phyloP scores from a whole-genome alignment of 371 early-diverging fungal species.

The Dinochytrium kinnereticum region DNA sequence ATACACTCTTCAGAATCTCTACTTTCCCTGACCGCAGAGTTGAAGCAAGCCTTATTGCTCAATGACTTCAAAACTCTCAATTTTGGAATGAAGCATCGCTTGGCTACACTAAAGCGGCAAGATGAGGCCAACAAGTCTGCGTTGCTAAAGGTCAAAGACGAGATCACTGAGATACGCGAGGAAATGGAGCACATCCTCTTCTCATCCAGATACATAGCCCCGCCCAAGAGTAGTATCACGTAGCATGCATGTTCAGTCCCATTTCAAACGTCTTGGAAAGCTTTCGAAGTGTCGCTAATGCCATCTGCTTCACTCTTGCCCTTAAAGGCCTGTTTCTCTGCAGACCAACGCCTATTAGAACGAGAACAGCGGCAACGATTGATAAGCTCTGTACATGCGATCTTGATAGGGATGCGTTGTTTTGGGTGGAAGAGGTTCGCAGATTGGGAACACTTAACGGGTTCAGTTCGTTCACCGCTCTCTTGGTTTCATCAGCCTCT shows the following conservation, averaged over 20 bases:
- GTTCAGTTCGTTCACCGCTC: too few relatives aligned
- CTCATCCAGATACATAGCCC: neutral
- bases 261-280: conserved; percentile 27
- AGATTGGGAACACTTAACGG: too few relatives aligned
- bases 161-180: conserved; percentile 6
- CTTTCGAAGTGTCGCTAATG: conserved; percentile 1
- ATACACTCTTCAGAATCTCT: conserved; percentile 69
- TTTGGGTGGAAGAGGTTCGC: too few relatives aligned
- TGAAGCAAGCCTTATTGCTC: conserved; percentile 69
- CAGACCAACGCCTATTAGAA: neutral
- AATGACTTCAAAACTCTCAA: conserved; percentile 71
- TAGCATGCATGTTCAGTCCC: conserved; percentile 37
- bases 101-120: conserved; percentile 18
- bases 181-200: conserved; percentile 20
- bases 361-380: conserved; percentile 6
- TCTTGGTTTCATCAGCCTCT: too few relatives aligned
- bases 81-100: conserved; percentile 24
- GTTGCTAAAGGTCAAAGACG: conserved; percentile 15
- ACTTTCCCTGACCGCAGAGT: conserved; percentile 66
- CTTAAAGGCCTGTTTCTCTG: neutral
- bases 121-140: neutral
- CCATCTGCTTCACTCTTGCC: neutral
- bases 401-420: too few relatives aligned
- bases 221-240: neutral
- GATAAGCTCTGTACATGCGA: too few relatives aligned